Percentiles rank a stretch among this genome's conserved stretches.
phyloP scores from a whole-genome alignment of 106 monocot species.

The Allium cepa region DNA sequence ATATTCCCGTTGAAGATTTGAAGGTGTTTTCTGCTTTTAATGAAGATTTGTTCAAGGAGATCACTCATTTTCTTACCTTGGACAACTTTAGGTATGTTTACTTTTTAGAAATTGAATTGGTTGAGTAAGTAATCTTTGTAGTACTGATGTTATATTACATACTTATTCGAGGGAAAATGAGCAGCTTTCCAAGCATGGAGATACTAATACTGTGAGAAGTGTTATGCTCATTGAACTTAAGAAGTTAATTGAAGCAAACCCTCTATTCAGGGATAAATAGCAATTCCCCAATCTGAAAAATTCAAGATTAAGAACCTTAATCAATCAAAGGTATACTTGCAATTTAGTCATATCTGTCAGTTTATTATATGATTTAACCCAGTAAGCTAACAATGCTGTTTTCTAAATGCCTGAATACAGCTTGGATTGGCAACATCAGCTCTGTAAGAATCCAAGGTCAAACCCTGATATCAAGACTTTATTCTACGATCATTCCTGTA shows the following conservation, averaged over 20 bases:
- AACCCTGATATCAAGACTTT: too few species aligned
- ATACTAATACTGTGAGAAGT: not conserved
- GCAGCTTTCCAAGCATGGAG: conserved; percentile 7
- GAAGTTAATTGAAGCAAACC: conserved; percentile 49
- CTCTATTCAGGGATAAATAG: too few species aligned
- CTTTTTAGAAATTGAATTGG: too few species aligned
- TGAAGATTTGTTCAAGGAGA: conserved; percentile 12
- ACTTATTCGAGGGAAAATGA: conserved; percentile 2
- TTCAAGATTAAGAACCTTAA: too few species aligned
- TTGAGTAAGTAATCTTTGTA: too few species aligned
- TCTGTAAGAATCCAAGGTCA: conserved; percentile 72
- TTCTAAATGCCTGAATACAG: conserved; percentile 14
- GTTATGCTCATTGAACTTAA: too few species aligned
- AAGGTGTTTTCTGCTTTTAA: not conserved
- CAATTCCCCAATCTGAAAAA: too few species aligned
- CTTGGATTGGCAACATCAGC: conserved; percentile 68
- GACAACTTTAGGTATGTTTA: conserved; percentile 3
- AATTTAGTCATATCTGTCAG: too few species aligned
- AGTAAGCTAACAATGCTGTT: not conserved
- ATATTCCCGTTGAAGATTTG: conserved; percentile 4
- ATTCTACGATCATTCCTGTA: too few species aligned
- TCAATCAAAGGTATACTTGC: too few species aligned
- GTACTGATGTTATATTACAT: too few species aligned
- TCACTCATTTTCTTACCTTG: conserved; percentile 7
- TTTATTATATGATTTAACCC: too few species aligned